Conservation (phyloP, 306 rosid genomes). For the Quercus mongolica region DNA sequence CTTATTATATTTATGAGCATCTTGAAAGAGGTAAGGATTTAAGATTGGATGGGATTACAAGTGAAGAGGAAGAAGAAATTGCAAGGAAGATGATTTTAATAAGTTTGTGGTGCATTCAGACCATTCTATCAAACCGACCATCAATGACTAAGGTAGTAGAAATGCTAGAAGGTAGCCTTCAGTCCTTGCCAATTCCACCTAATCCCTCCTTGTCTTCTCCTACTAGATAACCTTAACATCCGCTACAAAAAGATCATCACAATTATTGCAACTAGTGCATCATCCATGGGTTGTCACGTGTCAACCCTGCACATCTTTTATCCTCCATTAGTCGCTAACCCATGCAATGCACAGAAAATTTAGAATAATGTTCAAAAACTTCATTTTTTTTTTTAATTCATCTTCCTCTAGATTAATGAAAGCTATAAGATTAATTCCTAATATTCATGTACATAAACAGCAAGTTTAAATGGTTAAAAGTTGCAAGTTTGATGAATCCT, state of each 20-base stretch:
- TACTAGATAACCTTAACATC: background rate
- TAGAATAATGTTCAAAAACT: too few relatives aligned
- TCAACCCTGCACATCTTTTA: too few relatives aligned
- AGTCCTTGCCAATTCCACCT: constrained; percentile 29
- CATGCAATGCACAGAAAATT: too few relatives aligned
- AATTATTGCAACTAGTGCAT: too few relatives aligned
- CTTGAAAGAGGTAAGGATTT: background rate
- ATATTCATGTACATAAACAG: too few relatives aligned
- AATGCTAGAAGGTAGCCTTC: constrained; percentile 33
- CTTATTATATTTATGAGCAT: constrained; percentile 24
- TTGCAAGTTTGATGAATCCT: too few relatives aligned
- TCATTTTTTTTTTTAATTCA: too few relatives aligned
- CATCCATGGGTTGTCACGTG: too few relatives aligned
- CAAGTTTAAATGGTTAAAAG: too few relatives aligned
- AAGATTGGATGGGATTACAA: background rate
- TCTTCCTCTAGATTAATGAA: too few relatives aligned
- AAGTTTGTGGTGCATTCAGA: constrained; percentile 43
- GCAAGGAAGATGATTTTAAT: constrained; percentile 25
- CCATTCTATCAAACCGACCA: constrained; percentile 30
- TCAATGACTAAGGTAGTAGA: constrained; percentile 37
- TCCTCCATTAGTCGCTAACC: too few relatives aligned
- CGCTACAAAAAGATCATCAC: background rate
- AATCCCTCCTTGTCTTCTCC: constrained; percentile 28
- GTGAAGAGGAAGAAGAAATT: constrained; percentile 25
- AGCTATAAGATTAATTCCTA: too few relatives aligned